Evolutionary conservation across 345 rosid genomes (phyloP), one percentile per base, ranked within the genome.

Genomic region (Euphorbia pulcherrima): DNA sequence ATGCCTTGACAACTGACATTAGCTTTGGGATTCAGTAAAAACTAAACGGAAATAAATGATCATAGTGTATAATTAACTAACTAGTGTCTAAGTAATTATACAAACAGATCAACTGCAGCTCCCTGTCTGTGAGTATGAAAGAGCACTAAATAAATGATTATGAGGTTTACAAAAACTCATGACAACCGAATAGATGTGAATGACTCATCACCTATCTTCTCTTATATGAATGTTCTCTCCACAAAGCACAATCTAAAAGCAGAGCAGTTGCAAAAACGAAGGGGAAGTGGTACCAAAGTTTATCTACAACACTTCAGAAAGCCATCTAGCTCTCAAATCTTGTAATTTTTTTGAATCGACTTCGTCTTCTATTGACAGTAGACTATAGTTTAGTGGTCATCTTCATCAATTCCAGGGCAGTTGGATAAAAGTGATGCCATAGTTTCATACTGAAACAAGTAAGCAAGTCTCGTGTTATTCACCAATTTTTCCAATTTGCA

Each of bases 391-490:
- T 73, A 73, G 65, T 79, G 99, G 72, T 89, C 92, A 76, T 89
- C 97, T 77, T 94, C 97, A 39, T 83, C 75, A 30, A 72, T 77
- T 44, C 96, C 99, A 37, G 97, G 97, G 88, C 96, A 94, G 76
- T 74, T 72, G 60, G 89, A 80, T 46, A 76, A 48, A 60, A 94
- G 92, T 63, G 86, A 88, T 81, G 90, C 97, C 58, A 30, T n/a
- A 37, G 97, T 79, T 62, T 84, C 96, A 78, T 92, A 92, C 98
- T 92, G 89, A 73, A 79, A 72, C 57, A 65, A 71, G 44, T 52
- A 58, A n/a, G 14, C 20, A 73, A 59, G 66, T 47, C 28, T 44
- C 12, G 10, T n/a, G 48, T 24, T 28, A 44, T 21, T 33, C 10
- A 59, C 44, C 20, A 4, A 16, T 41, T 1, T 58, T 46, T 47